Base-by-base conservation (phyloP, 495 filamentous ascomycete genomes). In the Aeminium ludgeri region DNA sequence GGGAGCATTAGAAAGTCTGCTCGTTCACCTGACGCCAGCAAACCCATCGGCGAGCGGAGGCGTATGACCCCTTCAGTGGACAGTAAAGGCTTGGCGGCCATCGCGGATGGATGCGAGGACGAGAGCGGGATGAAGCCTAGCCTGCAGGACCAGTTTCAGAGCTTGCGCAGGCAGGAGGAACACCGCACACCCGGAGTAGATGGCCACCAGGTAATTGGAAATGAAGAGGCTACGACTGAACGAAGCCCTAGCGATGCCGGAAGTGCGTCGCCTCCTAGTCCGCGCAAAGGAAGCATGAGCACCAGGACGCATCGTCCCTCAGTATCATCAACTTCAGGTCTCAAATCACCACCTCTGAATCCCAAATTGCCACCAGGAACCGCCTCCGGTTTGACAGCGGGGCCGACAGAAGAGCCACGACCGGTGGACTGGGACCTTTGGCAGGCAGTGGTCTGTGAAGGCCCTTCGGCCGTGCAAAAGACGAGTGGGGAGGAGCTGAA, bases 391-490 rank as follows among this genome's bases (percentile, higher is more conserved):
- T 67, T 82, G 30, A 72, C 72, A 13, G 71, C 77, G 3, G 78
- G 78, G 1, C 78, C 76, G 6, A 78, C 83, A 8, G 67, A 73
- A 46, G 62, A 69, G 12, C 66, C 69, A 4, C 65, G 70, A 6
- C 68, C 72, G 2, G 84, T 99, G 11, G 84, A 99, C 54, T 99
- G 89, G 89, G 91, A 96, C 59, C 61, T 99, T 15, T 99, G 89
- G 89, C 86, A 99, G 59, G 66, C 80, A 13, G 80, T 99, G 1
- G 89, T 99, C 23, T 85, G 94, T 48, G 78, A 92, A 63, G 89
- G 91, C 1, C 80, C 85, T 10, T 75, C 79, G 25, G 86, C 83
- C 7, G 76, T 95, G 44, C 80, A 80, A 20, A 68, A 82, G 30
- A 80, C 82, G 20, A 92, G 81, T 50, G 69, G 86, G 2, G 80